Evolutionary conservation across 352 stramenopile species (phyloP).

Genomic region (Phytophthora pinifolia): DNA sequence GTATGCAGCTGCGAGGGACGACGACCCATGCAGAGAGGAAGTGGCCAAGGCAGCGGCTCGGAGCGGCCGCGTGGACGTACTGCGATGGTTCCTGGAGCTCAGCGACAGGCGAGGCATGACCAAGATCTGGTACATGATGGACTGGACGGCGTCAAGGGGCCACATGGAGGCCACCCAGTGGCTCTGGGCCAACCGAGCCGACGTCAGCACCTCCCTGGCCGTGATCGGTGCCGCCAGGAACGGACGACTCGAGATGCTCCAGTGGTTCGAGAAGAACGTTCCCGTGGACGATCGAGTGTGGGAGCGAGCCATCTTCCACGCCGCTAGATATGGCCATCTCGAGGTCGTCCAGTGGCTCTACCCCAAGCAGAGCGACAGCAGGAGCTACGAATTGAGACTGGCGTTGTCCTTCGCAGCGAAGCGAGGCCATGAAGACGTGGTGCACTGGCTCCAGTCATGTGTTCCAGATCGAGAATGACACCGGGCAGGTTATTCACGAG

Average conservation of each 20-base stretch:
- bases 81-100: conserved; percentile 17
- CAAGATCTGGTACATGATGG: conserved; percentile 7
- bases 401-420: conserved; percentile 11
- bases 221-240: conserved; percentile 11
- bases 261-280: conserved; percentile 16
- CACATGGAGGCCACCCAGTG: conserved; percentile 13
- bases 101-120: not conserved
- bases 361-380: conserved; percentile 8
- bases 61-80: conserved; percentile 10
- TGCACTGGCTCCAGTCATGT: conserved; percentile 23
- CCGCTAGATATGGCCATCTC: conserved; percentile 9
- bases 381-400: conserved; percentile 4
- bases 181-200: conserved; percentile 9
- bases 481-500: not conserved
- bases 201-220: conserved; percentile 8
- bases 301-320: conserved; percentile 9
- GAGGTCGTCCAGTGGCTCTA: conserved; percentile 15
- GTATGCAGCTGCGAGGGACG: not conserved
- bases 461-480: conserved; percentile 1
- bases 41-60: conserved; percentile 6
- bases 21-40: conserved; percentile 1
- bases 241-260: conserved; percentile 10
- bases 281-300: conserved; percentile 3
- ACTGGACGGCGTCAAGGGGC: conserved; percentile 9
- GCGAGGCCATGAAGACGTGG: conserved; percentile 15